Evolutionary conservation across 2,329 filamentous ascomycete species (phyloP).

Genomic region (Fusarium vanettenii): DNA sequence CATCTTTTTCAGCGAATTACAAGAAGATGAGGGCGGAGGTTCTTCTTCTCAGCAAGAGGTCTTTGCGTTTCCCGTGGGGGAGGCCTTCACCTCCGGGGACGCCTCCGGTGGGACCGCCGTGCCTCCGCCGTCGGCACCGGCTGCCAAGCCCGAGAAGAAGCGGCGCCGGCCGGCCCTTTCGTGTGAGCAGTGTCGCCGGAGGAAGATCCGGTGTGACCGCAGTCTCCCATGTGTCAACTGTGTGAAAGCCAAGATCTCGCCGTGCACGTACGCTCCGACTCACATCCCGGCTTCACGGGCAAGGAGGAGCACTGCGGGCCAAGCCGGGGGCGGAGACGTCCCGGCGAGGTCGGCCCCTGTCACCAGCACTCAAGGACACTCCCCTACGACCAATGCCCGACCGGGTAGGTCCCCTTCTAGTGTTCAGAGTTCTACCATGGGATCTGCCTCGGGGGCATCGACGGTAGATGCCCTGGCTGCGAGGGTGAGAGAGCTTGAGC

Average conservation of each 20-base stretch:
- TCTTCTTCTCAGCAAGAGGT: background rate
- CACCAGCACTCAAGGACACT: slow-evolving; percentile 8
- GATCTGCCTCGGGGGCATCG: slow-evolving; percentile 41
- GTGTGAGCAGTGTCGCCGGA: slow-evolving; percentile 67
- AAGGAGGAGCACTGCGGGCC: slow-evolving; percentile 26
- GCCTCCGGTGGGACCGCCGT: slow-evolving; percentile 8
- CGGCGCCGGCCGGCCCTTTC: slow-evolving; percentile 58
- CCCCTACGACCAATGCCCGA: background rate
- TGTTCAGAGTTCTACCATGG: slow-evolving; percentile 40
- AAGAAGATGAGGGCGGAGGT: slow-evolving; percentile 3
- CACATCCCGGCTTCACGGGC: slow-evolving; percentile 46
- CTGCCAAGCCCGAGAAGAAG: slow-evolving; percentile 48
- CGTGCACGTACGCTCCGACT: slow-evolving; percentile 63
- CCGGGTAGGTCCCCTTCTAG: slow-evolving; percentile 33
- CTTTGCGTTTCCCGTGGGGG: background rate
- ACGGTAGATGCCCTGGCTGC: slow-evolving; percentile 50
- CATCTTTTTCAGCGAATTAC: slow-evolving; percentile 28
- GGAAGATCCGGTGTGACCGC: slow-evolving; percentile 72
- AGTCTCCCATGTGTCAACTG: slow-evolving; percentile 70
- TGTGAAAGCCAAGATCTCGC: slow-evolving; percentile 63
- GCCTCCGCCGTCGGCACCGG: background rate
- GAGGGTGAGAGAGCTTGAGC: slow-evolving; percentile 57
- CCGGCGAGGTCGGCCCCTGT: slow-evolving; percentile 35
- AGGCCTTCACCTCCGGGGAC: background rate
- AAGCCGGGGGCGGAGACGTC: slow-evolving; percentile 16